Conservation (phyloP, 495 filamentous ascomycete species). For the Podospora didyma region DNA sequence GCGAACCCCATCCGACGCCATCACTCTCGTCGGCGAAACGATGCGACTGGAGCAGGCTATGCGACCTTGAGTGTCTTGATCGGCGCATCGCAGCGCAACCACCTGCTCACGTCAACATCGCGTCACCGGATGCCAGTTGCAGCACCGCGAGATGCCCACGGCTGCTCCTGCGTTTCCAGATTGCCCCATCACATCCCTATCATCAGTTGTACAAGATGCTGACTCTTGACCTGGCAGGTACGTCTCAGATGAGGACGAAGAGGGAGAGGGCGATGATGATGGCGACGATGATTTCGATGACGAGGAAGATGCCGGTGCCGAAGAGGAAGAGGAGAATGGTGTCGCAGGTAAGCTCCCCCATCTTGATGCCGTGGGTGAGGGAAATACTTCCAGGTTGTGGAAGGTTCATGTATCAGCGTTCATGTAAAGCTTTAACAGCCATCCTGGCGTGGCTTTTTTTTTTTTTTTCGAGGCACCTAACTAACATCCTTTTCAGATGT, state of each 20-base stretch:
- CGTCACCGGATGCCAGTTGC: neutral
- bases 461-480: neutral
- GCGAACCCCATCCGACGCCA: slow-evolving; percentile 5
- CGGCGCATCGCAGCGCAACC: slow-evolving; percentile 24
- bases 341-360: slow-evolving; percentile 21
- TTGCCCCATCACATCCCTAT: neutral
- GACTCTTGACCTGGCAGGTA: slow-evolving; percentile 23
- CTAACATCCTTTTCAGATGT: slow-evolving; percentile 15
- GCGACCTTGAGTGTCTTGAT: neutral
- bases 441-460: neutral
- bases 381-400: too few species aligned
- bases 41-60: slow-evolving; percentile 18
- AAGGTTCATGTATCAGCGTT: too few species aligned
- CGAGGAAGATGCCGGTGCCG: slow-evolving; percentile 34
- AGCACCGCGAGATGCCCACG: neutral
- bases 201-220: slow-evolving; percentile 1
- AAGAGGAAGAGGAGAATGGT: slow-evolving; percentile 25
- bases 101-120: neutral
- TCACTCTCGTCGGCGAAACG: slow-evolving; percentile 8
- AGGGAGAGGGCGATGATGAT: slow-evolving; percentile 33
- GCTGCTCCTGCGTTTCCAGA: neutral
- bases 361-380: neutral
- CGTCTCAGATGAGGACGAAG: slow-evolving; percentile 42
- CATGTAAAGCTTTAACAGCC: too few species aligned
- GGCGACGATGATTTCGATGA: slow-evolving; percentile 32